Evolutionary conservation across 768 basidiomycete genomes (phyloP), one percentile per base, ranked within the genome.

Genomic region (Clathrus columnatus): DNA sequence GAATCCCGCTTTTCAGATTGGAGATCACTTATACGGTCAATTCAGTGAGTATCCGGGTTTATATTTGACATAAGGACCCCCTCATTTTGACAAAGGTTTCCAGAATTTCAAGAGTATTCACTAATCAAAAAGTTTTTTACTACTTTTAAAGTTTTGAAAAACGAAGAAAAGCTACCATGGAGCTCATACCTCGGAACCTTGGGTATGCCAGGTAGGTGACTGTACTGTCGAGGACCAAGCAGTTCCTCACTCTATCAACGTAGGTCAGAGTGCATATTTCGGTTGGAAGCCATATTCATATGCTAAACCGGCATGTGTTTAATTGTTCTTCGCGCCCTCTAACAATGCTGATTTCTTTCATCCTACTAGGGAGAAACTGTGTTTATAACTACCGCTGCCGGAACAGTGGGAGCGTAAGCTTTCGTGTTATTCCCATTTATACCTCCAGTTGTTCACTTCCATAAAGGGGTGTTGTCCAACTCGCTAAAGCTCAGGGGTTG

Each of bases 351-450:
- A n/a, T n/a, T n/a, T n/a, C n/a, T 50, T 2, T 10, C 7, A 16
- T n/a, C n/a, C n/a, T 10, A 7, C 28, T 17, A 75, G 70, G 80
- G 80, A 7, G 76, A 82, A 57, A 71, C 69, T 0, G 75, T 70
- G 17, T 82, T 79, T 57, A 71, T 83, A 16, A 70, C 68, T 1
- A 68, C 75, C 4, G 79, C 71, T 0, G 69, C 72, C 7, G 76
- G 76, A 60, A 44, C 82, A 16, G 84, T 88, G 26, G 85, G 85
- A 59, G 78, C 79, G 79, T 82, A 62, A 43, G 80, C 70, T 0
- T 5, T 21, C 24, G 41, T 16, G 17, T 18, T 55, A 20, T 20
- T 48, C 20, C 21, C n/a, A 26, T 17, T 17, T 44, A 6, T 18
- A 21, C 21, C 7, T n/a, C n/a, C n/a, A 55, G 21, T n/a, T 11